Conservation (phyloP, 768 basidiomycete species). For the Panus rudis region DNA sequence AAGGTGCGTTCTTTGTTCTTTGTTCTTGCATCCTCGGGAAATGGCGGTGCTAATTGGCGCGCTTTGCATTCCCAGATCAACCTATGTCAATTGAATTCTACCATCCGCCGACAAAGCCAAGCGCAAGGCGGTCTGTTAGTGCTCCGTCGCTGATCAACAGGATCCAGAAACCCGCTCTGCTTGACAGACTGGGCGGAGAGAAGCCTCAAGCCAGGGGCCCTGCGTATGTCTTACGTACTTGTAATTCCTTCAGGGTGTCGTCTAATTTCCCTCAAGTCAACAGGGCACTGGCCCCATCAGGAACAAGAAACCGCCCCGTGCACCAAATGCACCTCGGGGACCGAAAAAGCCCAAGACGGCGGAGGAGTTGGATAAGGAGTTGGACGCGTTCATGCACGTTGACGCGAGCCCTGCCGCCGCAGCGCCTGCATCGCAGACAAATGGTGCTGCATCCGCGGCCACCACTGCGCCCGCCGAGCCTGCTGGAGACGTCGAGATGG, state of each 20-base stretch:
- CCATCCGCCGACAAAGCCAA: conserved; percentile 29
- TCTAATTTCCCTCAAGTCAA: conserved; percentile 9
- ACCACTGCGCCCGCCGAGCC: conserved; percentile 26
- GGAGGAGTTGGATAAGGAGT: conserved; percentile 80
- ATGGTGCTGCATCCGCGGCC: conserved; percentile 13
- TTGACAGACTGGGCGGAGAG: conserved; percentile 56
- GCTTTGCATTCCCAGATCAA: conserved; percentile 48
- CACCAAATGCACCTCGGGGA: conserved; percentile 32
- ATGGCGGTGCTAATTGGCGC: not conserved
- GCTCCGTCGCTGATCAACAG: conserved; percentile 63
- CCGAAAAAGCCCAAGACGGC: conserved; percentile 66
- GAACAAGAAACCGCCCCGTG: no score
- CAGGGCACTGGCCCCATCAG: conserved; percentile 26
- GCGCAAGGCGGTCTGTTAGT: conserved; percentile 36
- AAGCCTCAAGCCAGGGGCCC: conserved; percentile 4
- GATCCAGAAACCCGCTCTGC: conserved; percentile 67
- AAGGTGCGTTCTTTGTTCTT: conserved; percentile 44
- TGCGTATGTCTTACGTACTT: not conserved
- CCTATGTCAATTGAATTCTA: conserved; percentile 70
- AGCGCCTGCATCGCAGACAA: no score
- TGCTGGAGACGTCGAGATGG: conserved; percentile 51
- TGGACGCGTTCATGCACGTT: conserved; percentile 82
- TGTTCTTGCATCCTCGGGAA: not conserved
- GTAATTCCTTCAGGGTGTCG: not conserved
- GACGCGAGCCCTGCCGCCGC: conserved; percentile 28